Percentiles rank a stretch among this genome's conserved stretches.
Conservation (phyloP, 768 basidiomycete species). For the Tubosaeta sp. region DNA sequence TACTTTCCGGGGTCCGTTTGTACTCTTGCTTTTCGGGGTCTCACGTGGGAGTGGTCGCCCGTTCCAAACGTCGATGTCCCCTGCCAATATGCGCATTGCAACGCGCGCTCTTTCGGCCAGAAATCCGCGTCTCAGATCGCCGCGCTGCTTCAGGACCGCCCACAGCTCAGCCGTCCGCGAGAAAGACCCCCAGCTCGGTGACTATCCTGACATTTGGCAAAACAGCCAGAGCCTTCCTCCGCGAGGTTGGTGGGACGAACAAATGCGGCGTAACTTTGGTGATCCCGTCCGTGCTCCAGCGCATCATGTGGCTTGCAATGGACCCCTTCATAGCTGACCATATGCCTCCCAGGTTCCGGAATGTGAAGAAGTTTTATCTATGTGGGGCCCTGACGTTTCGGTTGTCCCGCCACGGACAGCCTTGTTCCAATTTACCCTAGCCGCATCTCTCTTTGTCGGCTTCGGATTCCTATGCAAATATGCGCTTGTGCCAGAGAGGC, state of each 20-base stretch:
- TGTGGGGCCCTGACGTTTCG: constrained; percentile 85
- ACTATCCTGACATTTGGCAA: constrained; percentile 65
- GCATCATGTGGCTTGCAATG: constrained; percentile 1
- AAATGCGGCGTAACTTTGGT: constrained; percentile 77
- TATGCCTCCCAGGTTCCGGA: constrained; percentile 59
- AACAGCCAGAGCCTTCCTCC: constrained; percentile 63
- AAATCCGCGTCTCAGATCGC: background rate
- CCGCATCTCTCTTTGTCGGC: constrained; percentile 55
- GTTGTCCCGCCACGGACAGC: constrained; percentile 57
- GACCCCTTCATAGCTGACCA: constrained; percentile 12
- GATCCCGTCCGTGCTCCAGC: constrained; percentile 55
- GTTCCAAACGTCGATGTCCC: constrained; percentile 16
- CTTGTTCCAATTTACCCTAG: constrained; percentile 60
- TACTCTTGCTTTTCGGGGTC: constrained; percentile 19
- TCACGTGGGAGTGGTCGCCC: constrained; percentile 1
- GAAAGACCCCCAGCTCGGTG: constrained; percentile 63
- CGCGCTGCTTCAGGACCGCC: constrained; percentile 5
- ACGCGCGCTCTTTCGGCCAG: constrained; percentile 8
- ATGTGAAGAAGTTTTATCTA: constrained; percentile 73
- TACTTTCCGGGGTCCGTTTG: constrained; percentile 21
- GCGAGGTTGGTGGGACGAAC: constrained; percentile 69
- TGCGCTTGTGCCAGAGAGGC: constrained; percentile 53
- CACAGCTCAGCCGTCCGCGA: constrained; percentile 27
- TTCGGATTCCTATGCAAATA: constrained; percentile 59
- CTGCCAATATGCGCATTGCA: constrained; percentile 16